phyloP scores from a whole-genome alignment of 1,284 basidiomycete species.

The Pyrrhoderma noxium region DNA sequence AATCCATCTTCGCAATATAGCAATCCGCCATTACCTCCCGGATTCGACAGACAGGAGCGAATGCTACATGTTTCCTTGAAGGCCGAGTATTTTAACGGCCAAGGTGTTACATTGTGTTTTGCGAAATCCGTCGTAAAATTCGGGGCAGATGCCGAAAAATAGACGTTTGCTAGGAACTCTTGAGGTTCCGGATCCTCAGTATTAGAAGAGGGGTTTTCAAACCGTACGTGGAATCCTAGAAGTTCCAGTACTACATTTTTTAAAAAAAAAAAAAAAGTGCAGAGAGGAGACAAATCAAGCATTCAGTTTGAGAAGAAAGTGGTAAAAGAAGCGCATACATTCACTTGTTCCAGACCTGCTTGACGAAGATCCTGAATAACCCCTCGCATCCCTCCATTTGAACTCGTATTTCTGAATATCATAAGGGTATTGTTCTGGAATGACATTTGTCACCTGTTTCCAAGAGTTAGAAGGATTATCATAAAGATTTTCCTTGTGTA shows the following conservation, averaged over 20 bases:
- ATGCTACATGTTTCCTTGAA: conserved; percentile 4
- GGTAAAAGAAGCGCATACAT: conserved; percentile 2
- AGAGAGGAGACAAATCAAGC: background rate
- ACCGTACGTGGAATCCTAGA: conserved; percentile 9
- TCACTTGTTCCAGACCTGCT: background rate
- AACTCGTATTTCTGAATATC: conserved; percentile 11
- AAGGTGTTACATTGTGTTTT: background rate
- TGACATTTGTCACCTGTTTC: conserved; percentile 4
- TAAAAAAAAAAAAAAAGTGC: background rate
- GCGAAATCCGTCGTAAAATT: conserved; percentile 3
- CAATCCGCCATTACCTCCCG: conserved; percentile 11
- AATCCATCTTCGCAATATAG: conserved; percentile 8
- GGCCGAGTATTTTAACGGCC: background rate
- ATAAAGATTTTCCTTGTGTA: conserved; percentile 2
- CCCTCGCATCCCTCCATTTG: background rate
- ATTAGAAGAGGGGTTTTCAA: conserved; percentile 1
- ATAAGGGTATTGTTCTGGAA: conserved; percentile 17
- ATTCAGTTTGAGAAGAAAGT: background rate
- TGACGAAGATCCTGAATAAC: background rate
- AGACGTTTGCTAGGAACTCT: conserved; percentile 5
- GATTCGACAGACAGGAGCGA: conserved; percentile 13
- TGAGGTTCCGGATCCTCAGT: background rate
- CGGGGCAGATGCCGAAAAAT: conserved; percentile 9
- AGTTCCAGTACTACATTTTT: conserved; percentile 4
- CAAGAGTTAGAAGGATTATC: background rate